A percentile compares a stretch with the other conserved stretches of the same genome.
Evolutionary conservation across 768 basidiomycete species (phyloP).

Genomic region (Lentinus brumalis): DNA sequence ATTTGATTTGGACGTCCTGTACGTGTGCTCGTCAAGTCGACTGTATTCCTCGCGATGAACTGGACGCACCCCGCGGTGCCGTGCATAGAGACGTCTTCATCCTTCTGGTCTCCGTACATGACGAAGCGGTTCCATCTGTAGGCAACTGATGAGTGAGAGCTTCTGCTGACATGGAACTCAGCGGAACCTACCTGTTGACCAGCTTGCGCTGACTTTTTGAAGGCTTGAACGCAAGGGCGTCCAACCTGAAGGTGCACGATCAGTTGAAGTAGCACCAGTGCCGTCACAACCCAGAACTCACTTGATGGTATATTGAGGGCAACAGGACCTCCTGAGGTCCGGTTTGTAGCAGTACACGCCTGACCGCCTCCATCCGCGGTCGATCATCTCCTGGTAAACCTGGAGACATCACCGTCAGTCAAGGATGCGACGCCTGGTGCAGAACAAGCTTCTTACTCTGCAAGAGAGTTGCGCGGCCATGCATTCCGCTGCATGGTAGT

Average conservation of each 20-base stretch:
- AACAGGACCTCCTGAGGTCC: constrained; percentile 79
- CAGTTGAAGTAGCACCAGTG: not conserved
- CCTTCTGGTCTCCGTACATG: constrained; percentile 30
- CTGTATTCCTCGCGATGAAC: not conserved
- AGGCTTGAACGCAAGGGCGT: constrained; percentile 63
- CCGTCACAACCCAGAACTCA: constrained; percentile 24
- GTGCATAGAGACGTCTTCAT: constrained; percentile 33
- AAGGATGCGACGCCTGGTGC: not conserved
- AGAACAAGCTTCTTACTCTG: constrained; percentile 37
- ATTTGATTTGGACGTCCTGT: not conserved
- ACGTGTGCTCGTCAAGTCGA: not conserved
- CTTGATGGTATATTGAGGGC: constrained; percentile 95
- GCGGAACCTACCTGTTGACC: constrained; percentile 57
- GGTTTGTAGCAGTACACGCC: constrained; percentile 89
- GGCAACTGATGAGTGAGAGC: not conserved
- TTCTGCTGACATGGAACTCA: not conserved
- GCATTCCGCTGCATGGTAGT: constrained; percentile 49
- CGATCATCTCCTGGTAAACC: constrained; percentile 83
- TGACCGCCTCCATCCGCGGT: constrained; percentile 83
- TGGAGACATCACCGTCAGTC: constrained; percentile 27
- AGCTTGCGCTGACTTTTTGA: constrained; percentile 77
- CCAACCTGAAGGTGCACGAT: constrained; percentile 50
- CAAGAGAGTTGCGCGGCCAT: constrained; percentile 55
- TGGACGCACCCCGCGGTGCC: not conserved
- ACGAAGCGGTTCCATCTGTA: constrained; percentile 76